Base-by-base conservation (phyloP, 1,284 basidiomycete genomes). In the Pholiota adiposa region DNA sequence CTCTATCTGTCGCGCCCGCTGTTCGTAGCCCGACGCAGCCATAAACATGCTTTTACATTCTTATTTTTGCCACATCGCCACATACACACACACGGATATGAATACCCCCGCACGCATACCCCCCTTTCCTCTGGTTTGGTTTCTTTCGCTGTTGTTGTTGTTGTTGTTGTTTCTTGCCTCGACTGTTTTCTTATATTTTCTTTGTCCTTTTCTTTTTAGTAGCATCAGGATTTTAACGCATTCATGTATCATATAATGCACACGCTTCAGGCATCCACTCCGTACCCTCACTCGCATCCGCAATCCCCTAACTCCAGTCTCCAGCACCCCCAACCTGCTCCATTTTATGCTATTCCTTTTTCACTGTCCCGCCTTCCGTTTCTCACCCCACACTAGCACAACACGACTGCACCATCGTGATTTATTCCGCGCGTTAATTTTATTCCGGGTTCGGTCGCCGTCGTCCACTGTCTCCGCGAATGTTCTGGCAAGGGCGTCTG, bases 221-320 rank as follows among this genome's bases (percentile, higher is more conserved):
- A 59, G 51, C 58, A 59, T 59, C 58, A 58, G 52, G 52, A 54
- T 58, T 33, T 55, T 38, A 58, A 49, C 53, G 48, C 60, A 58
- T 34, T 52, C 60, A 58, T 62, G 60, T 62, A 62, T 40, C 56
- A 62, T 58, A 62, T 62, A 62, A 62, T 62, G 46, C 56, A 58
- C 51, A 46, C 46, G 54, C 50, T 41, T n/a, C 31, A 40, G 12
- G 14, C 40, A 25, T 18, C 27, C 52, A 31, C 36, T 36, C 41
- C 31, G 19, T 14, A 48, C 5, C 38, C 27, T 12, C 33, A 33
- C 48, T 16, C 18, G 6, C 6, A 11, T n/a, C 16, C 9, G 7
- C 6, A 11, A 38, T 38, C 12, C 25, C 23, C 11, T 31, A 38
- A n/a, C n/a, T n/a, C n/a, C n/a, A n/a, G n/a, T n/a, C n/a, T n/a